Evolutionary conservation across 371 early-diverging fungal genomes (phyloP).

Genomic region (Syncephalastrum sp.): DNA sequence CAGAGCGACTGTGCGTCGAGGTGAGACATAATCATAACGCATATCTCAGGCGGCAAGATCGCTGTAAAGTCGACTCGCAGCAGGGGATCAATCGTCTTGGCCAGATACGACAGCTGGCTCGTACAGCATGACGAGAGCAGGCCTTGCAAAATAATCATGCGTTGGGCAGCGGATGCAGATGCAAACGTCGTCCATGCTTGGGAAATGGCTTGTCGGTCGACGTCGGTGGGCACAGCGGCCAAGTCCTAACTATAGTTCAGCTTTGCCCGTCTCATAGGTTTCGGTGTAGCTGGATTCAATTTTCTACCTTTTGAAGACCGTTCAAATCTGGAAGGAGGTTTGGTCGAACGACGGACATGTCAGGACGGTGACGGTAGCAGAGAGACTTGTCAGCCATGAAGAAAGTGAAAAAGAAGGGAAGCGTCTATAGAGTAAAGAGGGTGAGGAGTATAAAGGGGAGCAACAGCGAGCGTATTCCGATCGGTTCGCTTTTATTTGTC

Average conservation of each 20-base stretch:
- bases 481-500: no score
- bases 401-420: neutral
- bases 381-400: neutral
- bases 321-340: conserved; percentile 7
- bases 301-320: conserved; percentile 13
- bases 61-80: conserved; percentile 71
- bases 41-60: conserved; percentile 75
- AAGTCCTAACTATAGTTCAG: conserved; percentile 10
- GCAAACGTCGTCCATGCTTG: conserved; percentile 55
- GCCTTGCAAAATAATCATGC: conserved; percentile 59
- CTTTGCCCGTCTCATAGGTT: neutral
- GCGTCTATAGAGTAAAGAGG: conserved; percentile 2
- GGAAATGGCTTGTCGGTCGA: conserved; percentile 38
- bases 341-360: conserved; percentile 8
- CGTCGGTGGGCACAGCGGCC: conserved; percentile 5
- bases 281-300: neutral
- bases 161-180: conserved; percentile 41
- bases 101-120: conserved; percentile 47
- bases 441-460: neutral
- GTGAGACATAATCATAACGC: conserved; percentile 77
- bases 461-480: neutral
- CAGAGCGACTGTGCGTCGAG: conserved; percentile 92
- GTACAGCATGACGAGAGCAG: conserved; percentile 55
- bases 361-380: conserved; percentile 23
- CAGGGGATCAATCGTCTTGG: conserved; percentile 35